Evolutionary conservation across 148 eudicot species (phyloP), one percentile per base, ranked within the genome.

Genomic region (Vaccinium darrowii): DNA sequence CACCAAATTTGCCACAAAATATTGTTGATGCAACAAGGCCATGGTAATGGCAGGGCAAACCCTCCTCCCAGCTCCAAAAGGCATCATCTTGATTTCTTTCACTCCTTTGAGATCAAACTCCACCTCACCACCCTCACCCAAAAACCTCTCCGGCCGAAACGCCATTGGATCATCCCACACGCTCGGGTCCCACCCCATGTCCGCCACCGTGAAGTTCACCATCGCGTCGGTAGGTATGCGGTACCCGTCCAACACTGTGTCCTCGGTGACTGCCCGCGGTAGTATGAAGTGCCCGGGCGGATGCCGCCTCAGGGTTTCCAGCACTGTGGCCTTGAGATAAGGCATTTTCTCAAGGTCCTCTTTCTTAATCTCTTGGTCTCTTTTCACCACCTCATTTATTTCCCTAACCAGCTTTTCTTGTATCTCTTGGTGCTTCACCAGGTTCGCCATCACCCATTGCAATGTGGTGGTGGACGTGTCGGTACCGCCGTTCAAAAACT

Each of bases 11-110:
- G 51, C 77, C n/a, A 73, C 77, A 33, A 73, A 73, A 33, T 73
- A 73, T 39, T 73, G 77, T 18, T 36, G 77, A 73, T 73, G 77
- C 50, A 73, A 8, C 50, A 73, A 39, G 16, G 51, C 77, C 77
- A 39, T 16, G 50, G 75, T 33, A 9, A 84, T 78, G 16, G 86
- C 86, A 18, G 86, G 86, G 57, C 86, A 84, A 50, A 84, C 78
- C 82, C 86, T 84, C 76, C 67, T 78, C 65, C 86, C 86, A 15
- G 82, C 86, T 8, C 86, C 86, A 52, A 84, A 84, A 10, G 86
- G 86, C 86, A 84, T 84, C 86, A 84, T 84, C 56, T 84, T 78
- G 39, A 84, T 84, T 43, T 79, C 86, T 47, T 76, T 84, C 27
- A 33, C 73, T 51, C 86, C 82, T 33, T 63, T 79, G 2, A 84